A percentile compares a stretch with the other conserved stretches of the same genome.
Evolutionary conservation across 805 yeast species (phyloP).

Genomic region (Suhomyces pyralidae): DNA sequence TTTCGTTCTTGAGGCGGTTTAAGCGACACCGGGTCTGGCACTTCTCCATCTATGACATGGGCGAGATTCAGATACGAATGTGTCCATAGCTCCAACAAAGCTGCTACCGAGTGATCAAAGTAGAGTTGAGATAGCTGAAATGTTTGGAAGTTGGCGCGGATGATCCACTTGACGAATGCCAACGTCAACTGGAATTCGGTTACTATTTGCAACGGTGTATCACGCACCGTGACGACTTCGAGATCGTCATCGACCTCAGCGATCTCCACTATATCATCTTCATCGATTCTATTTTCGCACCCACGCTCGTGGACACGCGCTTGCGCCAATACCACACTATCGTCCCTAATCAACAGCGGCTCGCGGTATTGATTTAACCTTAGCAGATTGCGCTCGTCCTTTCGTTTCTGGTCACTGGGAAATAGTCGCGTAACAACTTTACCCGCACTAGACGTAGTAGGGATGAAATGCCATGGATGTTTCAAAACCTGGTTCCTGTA

Average conservation of each 20-base stretch:
- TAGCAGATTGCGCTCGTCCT: not conserved
- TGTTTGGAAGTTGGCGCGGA: conserved; percentile 12
- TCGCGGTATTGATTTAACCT: not conserved
- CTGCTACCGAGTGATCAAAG: conserved; percentile 14
- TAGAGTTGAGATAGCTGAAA: conserved; percentile 21
- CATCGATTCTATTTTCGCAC: not conserved
- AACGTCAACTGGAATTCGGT: conserved; percentile 21
- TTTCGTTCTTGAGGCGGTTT: conserved; percentile 1
- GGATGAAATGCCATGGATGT: conserved; percentile 22
- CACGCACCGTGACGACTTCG: conserved; percentile 12
- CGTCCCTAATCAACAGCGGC: not conserved
- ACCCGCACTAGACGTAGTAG: not conserved
- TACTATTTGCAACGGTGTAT: conserved; percentile 14
- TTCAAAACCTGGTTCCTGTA: conserved; percentile 15
- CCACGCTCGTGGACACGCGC: not conserved
- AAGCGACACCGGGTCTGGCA: not conserved
- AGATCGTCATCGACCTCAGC: conserved; percentile 2
- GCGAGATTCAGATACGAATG: not conserved
- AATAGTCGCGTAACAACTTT: not conserved
- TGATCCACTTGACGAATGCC: conserved; percentile 22
- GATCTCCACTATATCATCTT: not conserved
- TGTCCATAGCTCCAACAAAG: conserved; percentile 14
- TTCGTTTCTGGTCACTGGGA: not conserved
- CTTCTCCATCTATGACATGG: not conserved
- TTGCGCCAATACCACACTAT: not conserved